phyloP scores from a whole-genome alignment of 2,329 filamentous ascomycete genomes.

The Fusarium tupiense region DNA sequence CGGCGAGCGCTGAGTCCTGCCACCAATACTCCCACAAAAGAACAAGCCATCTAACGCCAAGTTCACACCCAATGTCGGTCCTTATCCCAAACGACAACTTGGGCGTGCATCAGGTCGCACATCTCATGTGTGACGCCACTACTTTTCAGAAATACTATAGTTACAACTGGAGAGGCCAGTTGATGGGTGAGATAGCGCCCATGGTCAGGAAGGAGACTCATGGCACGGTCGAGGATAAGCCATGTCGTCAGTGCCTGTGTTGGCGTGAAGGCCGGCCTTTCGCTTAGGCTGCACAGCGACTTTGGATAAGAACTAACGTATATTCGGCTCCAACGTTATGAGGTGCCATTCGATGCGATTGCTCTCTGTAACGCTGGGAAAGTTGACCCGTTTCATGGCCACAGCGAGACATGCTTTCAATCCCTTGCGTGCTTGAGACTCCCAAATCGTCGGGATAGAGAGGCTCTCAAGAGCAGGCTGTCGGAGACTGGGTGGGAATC shows the following conservation, averaged over 20 bases:
- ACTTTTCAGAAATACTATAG: background rate
- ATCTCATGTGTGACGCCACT: slow-evolving; percentile 19
- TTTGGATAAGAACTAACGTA: too few relatives aligned
- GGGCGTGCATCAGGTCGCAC: slow-evolving; percentile 36
- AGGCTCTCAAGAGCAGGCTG: background rate
- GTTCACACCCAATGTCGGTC: accelerated
- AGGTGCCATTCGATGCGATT: too few relatives aligned
- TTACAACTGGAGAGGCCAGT: slow-evolving; percentile 39
- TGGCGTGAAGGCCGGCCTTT: background rate
- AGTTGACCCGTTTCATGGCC: too few relatives aligned
- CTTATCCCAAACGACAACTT: background rate
- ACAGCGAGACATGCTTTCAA: too few relatives aligned
- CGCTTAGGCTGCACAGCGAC: background rate
- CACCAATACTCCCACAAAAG: background rate
- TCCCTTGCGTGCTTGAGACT: too few relatives aligned
- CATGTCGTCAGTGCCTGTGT: background rate
- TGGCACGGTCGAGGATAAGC: slow-evolving; percentile 40
- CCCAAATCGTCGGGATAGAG: accelerated
- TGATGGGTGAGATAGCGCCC: background rate
- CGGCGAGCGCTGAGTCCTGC: background rate
- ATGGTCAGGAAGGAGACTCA: background rate
- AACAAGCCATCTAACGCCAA: background rate
- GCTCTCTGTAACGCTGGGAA: too few relatives aligned
- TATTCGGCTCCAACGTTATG: too few relatives aligned
- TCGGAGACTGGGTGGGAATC: background rate